These are phyloP conservation scores for Epichloe festucae DNA, from an alignment of 2,329 filamentous ascomycete species.

Conservation along the genomic window DNA sequence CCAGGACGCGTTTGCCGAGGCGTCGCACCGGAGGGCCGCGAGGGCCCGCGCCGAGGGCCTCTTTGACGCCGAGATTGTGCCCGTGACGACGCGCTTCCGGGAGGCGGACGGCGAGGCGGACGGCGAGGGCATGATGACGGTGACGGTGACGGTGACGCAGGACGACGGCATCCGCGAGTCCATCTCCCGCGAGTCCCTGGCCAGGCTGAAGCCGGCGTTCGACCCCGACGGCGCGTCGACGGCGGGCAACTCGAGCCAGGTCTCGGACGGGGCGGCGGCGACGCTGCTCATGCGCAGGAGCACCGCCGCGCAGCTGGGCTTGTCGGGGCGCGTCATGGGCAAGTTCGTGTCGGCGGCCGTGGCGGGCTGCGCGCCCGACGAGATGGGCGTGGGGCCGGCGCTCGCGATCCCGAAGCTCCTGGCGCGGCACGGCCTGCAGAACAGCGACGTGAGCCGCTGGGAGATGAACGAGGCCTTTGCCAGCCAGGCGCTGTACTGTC, in stretches of 20 bases:
- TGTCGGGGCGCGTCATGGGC: conserved; percentile 58
- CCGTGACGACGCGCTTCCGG: conserved; percentile 59
- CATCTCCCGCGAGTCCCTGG: conserved; percentile 56
- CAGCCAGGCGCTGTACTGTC: conserved; percentile 55
- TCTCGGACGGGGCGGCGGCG: conserved; percentile 79
- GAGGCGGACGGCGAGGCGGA: conserved; percentile 42
- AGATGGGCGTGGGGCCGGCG: conserved; percentile 89
- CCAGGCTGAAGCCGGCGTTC: conserved; percentile 77
- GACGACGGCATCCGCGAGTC: conserved; percentile 74
- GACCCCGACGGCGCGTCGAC: conserved; percentile 61
- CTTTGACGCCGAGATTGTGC: conserved; percentile 70
- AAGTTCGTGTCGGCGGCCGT: conserved; percentile 70
- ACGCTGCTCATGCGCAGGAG: conserved; percentile 74
- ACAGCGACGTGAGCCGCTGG: conserved; percentile 65
- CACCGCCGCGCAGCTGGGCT: conserved; percentile 60
- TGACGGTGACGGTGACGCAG: conserved; percentile 50
- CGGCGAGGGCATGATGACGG: conserved; percentile 4
- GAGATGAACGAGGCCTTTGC: conserved; percentile 84
- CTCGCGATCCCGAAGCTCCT: conserved; percentile 75
- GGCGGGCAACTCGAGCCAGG: conserved; percentile 76
- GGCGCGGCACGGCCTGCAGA: conserved; percentile 46
- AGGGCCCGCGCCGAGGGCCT: conserved; percentile 53
- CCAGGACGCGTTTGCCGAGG: conserved; percentile 71
- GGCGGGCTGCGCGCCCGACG: conserved; percentile 70
- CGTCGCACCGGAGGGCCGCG: conserved; percentile 61